phyloP scores from a whole-genome alignment of 805 yeast species.

The Candida mattraensis region DNA sequence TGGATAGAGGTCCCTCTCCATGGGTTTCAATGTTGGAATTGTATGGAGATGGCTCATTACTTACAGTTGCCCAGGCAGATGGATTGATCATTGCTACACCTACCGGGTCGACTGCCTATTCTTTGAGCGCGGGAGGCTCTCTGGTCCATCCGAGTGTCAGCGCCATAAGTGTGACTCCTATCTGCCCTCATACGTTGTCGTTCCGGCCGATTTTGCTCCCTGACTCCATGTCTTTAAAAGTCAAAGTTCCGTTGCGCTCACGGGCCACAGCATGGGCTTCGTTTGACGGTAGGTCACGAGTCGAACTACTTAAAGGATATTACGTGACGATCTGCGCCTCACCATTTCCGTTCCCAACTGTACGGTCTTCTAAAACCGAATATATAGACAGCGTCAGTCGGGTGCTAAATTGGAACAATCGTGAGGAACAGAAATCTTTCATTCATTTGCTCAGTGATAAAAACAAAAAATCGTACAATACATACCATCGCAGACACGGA shows the following conservation, averaged over 20 bases:
- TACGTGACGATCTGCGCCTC: conserved; percentile 83
- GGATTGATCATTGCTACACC: conserved; percentile 93
- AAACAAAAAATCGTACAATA: conserved; percentile 46
- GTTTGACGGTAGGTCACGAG: conserved; percentile 88
- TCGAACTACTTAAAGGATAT: conserved; percentile 79
- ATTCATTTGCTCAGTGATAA: conserved; percentile 57
- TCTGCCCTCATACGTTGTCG: conserved; percentile 92
- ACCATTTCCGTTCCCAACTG: conserved; percentile 93
- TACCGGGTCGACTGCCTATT: conserved; percentile 95
- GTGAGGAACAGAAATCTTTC: conserved; percentile 86
- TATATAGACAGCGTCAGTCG: conserved; percentile 83
- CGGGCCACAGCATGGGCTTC: conserved; percentile 96
- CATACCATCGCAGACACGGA: conserved; percentile 22
- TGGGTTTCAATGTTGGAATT: conserved; percentile 86
- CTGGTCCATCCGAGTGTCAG: conserved; percentile 92
- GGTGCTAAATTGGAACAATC: conserved; percentile 88
- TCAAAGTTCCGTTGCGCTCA: conserved; percentile 75
- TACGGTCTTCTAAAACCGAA: conserved; percentile 69
- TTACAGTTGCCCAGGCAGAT: conserved; percentile 92
- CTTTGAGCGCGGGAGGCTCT: conserved; percentile 93
- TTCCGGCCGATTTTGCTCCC: conserved; percentile 92
- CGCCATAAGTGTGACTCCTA: conserved; percentile 91
- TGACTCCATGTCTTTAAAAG: conserved; percentile 83
- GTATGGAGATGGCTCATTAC: conserved; percentile 80
- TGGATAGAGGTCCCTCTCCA: conserved; percentile 93